Conservation (phyloP, 208 protist genomes). For the Trypanosoma lewisi region DNA sequence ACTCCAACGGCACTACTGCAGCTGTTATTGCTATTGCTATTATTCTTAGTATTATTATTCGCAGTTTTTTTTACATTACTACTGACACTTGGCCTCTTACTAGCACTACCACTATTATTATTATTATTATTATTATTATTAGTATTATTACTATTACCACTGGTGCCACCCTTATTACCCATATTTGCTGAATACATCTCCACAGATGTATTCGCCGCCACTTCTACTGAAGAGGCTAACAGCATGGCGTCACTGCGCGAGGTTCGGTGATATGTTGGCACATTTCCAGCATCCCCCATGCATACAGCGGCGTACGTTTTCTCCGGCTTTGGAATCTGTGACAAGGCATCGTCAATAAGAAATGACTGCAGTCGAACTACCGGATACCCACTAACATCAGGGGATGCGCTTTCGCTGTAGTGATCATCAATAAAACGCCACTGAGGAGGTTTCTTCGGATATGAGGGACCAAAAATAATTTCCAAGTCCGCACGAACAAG, state of each 20-base stretch:
- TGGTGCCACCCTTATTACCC: background rate
- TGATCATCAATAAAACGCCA: conserved; percentile 39
- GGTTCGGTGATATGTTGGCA: background rate
- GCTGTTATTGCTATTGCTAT: background rate
- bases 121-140: background rate
- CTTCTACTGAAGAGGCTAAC: background rate
- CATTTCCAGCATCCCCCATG: background rate
- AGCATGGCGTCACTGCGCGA: background rate
- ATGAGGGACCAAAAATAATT: conserved; percentile 36
- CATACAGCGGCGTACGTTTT: background rate
- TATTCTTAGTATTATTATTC: background rate
- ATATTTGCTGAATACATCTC: background rate
- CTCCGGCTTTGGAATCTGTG: background rate
- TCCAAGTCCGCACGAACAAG: conserved; percentile 32
- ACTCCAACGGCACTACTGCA: background rate
- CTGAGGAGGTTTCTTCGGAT: conserved; percentile 42
- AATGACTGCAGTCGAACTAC: conserved; percentile 4
- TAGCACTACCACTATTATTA: background rate
- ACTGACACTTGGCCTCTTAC: background rate
- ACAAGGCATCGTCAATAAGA: conserved; percentile 16
- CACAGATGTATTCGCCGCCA: background rate
- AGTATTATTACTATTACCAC: background rate
- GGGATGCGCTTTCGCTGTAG: conserved; percentile 7
- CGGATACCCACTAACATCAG: background rate
- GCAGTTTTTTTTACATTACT: background rate